Evolutionary conservation across 345 rosid species (phyloP).

Genomic region (Lagerstroemia speciosa): DNA sequence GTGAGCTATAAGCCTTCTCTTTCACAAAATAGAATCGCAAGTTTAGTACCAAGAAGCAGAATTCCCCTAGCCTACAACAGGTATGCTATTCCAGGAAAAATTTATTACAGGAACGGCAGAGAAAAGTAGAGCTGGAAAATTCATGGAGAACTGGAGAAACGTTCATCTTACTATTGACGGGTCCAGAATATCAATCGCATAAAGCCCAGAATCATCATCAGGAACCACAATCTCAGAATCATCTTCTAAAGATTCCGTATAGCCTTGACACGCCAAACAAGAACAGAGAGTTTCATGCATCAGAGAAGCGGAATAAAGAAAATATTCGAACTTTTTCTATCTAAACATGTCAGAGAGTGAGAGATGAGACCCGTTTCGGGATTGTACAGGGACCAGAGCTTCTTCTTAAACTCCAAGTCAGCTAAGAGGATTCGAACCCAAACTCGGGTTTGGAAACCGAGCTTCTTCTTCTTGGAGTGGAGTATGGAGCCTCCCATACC

Average conservation of each 20-base stretch:
- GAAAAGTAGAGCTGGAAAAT: neutral
- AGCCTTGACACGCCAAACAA: constrained; percentile 38
- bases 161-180: constrained; percentile 55
- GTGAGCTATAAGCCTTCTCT: neutral
- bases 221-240: constrained; percentile 63
- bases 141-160: neutral
- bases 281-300: neutral
- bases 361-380: constrained; percentile 49
- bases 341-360: neutral
- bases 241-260: constrained; percentile 57
- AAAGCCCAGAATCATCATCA: constrained; percentile 80
- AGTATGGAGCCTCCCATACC: constrained; percentile 79
- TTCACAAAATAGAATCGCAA: neutral
- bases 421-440: constrained; percentile 84
- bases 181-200: constrained; percentile 72
- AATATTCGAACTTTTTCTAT: neutral
- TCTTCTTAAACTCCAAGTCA: constrained; percentile 66
- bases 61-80: neutral
- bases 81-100: neutral
- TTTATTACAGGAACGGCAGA: too few species aligned
- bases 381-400: constrained; percentile 72
- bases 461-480: constrained; percentile 47
- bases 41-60: neutral
- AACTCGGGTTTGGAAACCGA: constrained; percentile 50
- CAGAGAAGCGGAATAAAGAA: neutral